A percentile compares a stretch with the other conserved stretches of the same genome.
Evolutionary conservation across 208 protist genomes (phyloP).

Genomic region (Leishmania mexicana): DNA sequence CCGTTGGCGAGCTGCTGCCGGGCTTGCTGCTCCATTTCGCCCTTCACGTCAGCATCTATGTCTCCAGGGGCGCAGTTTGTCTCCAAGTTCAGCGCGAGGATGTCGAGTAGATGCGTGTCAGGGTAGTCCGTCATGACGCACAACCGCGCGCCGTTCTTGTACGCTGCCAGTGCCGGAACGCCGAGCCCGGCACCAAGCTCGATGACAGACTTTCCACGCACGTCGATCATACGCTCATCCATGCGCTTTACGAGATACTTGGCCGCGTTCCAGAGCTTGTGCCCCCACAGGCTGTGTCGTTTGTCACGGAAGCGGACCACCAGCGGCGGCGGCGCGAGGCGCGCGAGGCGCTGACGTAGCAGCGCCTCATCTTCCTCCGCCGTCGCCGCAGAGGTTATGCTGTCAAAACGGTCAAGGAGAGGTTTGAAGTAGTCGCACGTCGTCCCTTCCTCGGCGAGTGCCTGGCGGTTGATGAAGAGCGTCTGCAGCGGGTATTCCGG

Average conservation of each 20-base stretch:
- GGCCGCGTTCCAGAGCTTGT: slow-evolving; percentile 88
- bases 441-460: slow-evolving; percentile 42
- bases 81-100: slow-evolving; percentile 74
- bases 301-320: slow-evolving; percentile 75
- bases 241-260: slow-evolving; percentile 91
- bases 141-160: slow-evolving; percentile 65
- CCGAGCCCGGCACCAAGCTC: slow-evolving; percentile 90
- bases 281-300: slow-evolving; percentile 88
- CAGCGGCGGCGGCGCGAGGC: slow-evolving; percentile 32
- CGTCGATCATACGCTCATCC: slow-evolving; percentile 72
- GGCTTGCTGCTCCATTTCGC: slow-evolving; percentile 17
- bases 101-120: slow-evolving; percentile 72
- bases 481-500: slow-evolving; percentile 61
- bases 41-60: slow-evolving; percentile 49
- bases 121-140: slow-evolving; percentile 88
- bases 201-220: slow-evolving; percentile 70
- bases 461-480: slow-evolving; percentile 48
- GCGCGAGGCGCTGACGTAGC: slow-evolving; percentile 24
- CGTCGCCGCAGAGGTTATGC: slow-evolving; percentile 6
- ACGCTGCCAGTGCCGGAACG: slow-evolving; percentile 74
- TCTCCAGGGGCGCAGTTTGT: slow-evolving; percentile 58
- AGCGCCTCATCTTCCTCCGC: slow-evolving; percentile 1
- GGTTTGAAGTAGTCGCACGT: slow-evolving; percentile 60
- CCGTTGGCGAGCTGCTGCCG: slow-evolving; percentile 8
- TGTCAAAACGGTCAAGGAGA: slow-evolving; percentile 54